A percentile compares a stretch with the other conserved stretches of the same genome.
These are phyloP conservation scores for Trichoderma afroharzianum DNA, from an alignment of 2,329 filamentous ascomycete genomes.

Conservation along the genomic window DNA sequence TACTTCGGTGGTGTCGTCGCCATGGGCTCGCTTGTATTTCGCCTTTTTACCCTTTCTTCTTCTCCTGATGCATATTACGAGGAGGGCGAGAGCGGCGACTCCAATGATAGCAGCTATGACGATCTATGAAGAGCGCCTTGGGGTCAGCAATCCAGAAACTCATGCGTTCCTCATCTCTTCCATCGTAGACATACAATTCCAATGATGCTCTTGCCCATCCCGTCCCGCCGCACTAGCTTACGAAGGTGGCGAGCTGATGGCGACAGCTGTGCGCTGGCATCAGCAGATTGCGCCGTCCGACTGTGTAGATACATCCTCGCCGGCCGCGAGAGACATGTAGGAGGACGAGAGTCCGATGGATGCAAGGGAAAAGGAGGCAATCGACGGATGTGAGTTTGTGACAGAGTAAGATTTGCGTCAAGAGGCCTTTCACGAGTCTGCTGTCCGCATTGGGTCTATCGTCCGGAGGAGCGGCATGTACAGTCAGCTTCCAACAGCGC, in stretches of 20 bases:
- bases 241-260: conserved; percentile 13
- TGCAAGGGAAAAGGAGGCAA: not conserved
- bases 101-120: not conserved
- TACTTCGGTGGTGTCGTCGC: conserved; percentile 26
- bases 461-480: conserved; percentile 2
- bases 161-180: not conserved
- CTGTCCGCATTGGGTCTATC: conserved; percentile 8
- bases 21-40: conserved; percentile 32
- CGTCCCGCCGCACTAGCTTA: conserved; percentile 5
- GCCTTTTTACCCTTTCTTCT: conserved; percentile 21
- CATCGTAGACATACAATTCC: conserved; percentile 18
- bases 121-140: not conserved
- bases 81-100: not conserved
- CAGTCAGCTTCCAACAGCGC: not conserved
- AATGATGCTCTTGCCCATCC: not conserved
- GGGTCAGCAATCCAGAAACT: not conserved
- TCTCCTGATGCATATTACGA: conserved; percentile 4
- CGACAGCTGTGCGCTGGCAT: conserved; percentile 5
- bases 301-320: conserved; percentile 15
- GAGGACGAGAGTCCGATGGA: conserved; percentile 3
- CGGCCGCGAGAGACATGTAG: conserved; percentile 14
- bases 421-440: conserved; percentile 2
- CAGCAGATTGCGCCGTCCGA: conserved; percentile 13
- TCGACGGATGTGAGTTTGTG: not conserved
- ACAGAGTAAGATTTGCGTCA: not conserved